Conservation (phyloP, 441 rosid species). For the Pelargonium citronellum region DNA sequence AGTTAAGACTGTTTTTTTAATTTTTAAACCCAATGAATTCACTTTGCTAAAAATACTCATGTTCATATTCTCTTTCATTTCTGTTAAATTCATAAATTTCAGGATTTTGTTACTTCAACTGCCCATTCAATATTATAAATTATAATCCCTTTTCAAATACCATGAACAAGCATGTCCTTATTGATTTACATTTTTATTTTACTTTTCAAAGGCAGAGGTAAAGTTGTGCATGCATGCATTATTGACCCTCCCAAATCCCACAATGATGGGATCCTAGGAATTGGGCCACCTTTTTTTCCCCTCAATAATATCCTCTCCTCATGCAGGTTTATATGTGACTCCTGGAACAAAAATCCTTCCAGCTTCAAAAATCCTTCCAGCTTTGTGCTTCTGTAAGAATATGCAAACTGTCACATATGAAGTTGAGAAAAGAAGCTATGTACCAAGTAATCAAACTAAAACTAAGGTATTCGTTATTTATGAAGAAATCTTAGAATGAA, state of each 20-base stretch:
- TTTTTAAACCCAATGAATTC: neutral
- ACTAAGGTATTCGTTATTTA: slow-evolving; percentile 20
- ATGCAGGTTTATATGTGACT: slow-evolving; percentile 22
- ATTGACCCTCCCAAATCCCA: too few species aligned
- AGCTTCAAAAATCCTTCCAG: slow-evolving; percentile 13
- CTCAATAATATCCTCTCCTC: neutral
- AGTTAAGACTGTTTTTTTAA: neutral
- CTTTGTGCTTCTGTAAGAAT: slow-evolving; percentile 38
- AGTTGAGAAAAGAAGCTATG: slow-evolving; percentile 49
- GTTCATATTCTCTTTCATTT: neutral
- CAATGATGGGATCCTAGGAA: too few species aligned
- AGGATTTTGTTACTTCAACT: neutral
- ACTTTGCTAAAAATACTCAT: neutral
- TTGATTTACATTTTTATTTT: neutral
- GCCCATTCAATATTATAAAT: neutral
- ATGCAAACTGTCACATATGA: slow-evolving; percentile 49
- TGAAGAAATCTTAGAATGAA: neutral
- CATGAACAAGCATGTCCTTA: neutral
- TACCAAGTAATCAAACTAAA: slow-evolving; percentile 38
- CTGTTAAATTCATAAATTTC: neutral
- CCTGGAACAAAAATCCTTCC: slow-evolving; percentile 18
- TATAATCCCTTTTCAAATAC: neutral
- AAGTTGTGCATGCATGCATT: too few species aligned
- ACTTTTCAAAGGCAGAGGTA: neutral
- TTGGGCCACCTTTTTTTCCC: too few species aligned